These are phyloP conservation scores for Corynespora cassiicola DNA, from an alignment of 2,329 filamentous ascomycete genomes.

Conservation along the genomic window DNA sequence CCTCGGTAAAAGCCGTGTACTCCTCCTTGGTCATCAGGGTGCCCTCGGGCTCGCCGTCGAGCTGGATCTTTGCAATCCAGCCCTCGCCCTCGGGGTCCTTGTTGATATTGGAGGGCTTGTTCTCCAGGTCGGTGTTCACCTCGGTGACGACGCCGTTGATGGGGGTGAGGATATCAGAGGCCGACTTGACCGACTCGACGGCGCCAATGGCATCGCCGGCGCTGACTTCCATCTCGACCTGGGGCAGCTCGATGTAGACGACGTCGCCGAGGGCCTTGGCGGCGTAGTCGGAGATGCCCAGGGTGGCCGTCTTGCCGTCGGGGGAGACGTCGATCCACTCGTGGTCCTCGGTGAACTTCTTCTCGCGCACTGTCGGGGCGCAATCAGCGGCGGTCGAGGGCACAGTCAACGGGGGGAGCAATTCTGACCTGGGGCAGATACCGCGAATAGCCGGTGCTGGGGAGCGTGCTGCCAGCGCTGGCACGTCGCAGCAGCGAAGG, in stretches of 20 bases:
- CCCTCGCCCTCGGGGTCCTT: slow-evolving; percentile 86
- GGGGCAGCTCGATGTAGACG: slow-evolving; percentile 94
- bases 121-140: slow-evolving; percentile 77
- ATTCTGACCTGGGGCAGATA: slow-evolving; percentile 40
- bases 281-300: slow-evolving; percentile 91
- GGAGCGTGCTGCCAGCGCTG: slow-evolving; percentile 30
- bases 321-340: slow-evolving; percentile 94
- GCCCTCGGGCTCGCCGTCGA: slow-evolving; percentile 68
- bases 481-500: slow-evolving; percentile 24
- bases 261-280: slow-evolving; percentile 93
- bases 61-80: slow-evolving; percentile 90
- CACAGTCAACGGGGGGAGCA: too few relatives aligned
- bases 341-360: slow-evolving; percentile 95
- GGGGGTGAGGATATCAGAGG: slow-evolving; percentile 95
- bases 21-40: slow-evolving; percentile 76
- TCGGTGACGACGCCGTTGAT: slow-evolving; percentile 77
- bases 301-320: slow-evolving; percentile 78
- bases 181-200: slow-evolving; percentile 97
- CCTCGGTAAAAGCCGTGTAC: slow-evolving; percentile 78
- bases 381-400: too few relatives aligned
- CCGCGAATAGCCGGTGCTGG: slow-evolving; percentile 46
- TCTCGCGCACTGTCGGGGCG: slow-evolving; percentile 65
- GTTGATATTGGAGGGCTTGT: slow-evolving; percentile 88
- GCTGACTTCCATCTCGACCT: slow-evolving; percentile 69
- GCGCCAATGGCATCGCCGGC: slow-evolving; percentile 88